Base-by-base conservation (phyloP, 768 basidiomycete genomes). In the Melanogaster broomeanus region DNA sequence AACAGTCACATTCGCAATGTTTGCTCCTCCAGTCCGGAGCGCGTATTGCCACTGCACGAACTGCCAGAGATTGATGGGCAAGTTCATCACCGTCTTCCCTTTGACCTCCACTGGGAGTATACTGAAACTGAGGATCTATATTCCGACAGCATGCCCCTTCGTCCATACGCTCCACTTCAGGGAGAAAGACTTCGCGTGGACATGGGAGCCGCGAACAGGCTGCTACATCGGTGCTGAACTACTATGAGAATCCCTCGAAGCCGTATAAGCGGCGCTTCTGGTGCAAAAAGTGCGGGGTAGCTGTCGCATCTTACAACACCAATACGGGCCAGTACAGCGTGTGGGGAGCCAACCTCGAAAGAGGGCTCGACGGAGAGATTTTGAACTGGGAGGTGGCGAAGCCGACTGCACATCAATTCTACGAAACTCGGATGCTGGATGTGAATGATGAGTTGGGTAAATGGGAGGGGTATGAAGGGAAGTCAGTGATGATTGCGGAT, bases 41-140 rank as follows among this genome's bases (percentile, higher is more conserved):
- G 84, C 81, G 6, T 87, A 81, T 59, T 88, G 84, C 55, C 87
- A 88, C 60, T 89, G 87, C 61, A 82, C 82, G 4, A 64, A 77
- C n/a, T 89, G 87, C 59, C 87, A 88, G 64, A 71, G 78, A 35
- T 62, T 86, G 45, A 80, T 69, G 56, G 81, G 84, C 79, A 61
- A 51, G 72, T 53, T 42, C 24, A 25, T 35, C 45, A 15, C 3
- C n/a, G n/a, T n/a, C n/a, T n/a, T n/a, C n/a, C n/a, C n/a, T 27
- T 45, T 16, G 3, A 18, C 30, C 41, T 5, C 24, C 24, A 16
- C 19, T 15, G 3, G 24, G n/a, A n/a, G n/a, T n/a, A n/a, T 8
- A 19, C 11, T 18, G 11, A 39, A 30, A 34, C 47, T 57, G 31
- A 60, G n/a, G 11, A 3, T 21, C 27, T 38, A n/a, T 31, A 12